These are phyloP conservation scores for Chrysosporium queenslandicum DNA, from an alignment of 2,329 filamentous ascomycete species.

Conservation along the genomic window DNA sequence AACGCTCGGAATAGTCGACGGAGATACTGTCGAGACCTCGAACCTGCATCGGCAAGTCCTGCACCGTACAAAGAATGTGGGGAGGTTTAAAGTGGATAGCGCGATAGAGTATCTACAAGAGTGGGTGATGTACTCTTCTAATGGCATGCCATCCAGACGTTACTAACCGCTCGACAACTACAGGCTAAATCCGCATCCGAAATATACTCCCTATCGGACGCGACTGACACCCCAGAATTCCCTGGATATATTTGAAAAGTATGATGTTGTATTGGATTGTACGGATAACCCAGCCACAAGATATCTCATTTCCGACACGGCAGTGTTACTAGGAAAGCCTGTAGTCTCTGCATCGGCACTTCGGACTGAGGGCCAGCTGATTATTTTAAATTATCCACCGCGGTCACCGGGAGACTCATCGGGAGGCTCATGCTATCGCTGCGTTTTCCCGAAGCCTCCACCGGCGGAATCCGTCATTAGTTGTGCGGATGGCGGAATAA, in stretches of 20 bases:
- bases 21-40: slow-evolving; percentile 74
- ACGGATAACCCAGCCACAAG: slow-evolving; percentile 87
- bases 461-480: slow-evolving; percentile 71
- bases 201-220: slow-evolving; percentile 51
- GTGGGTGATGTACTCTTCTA: slow-evolving; percentile 33
- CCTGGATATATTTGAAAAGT: slow-evolving; percentile 53
- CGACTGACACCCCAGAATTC: slow-evolving; percentile 63
- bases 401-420: slow-evolving; percentile 45
- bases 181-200: slow-evolving; percentile 63
- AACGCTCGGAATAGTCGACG: slow-evolving; percentile 73
- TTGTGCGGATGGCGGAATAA: slow-evolving; percentile 84
- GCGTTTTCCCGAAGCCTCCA: slow-evolving; percentile 79
- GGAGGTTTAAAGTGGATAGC: slow-evolving; percentile 71
- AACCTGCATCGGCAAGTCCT: slow-evolving; percentile 90
- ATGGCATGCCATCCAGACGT: slow-evolving; percentile 9
- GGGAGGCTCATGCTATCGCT: slow-evolving; percentile 84
- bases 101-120: slow-evolving; percentile 50
- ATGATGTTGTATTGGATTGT: slow-evolving; percentile 85
- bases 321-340: slow-evolving; percentile 66
- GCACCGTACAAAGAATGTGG: slow-evolving; percentile 61
- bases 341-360: slow-evolving; percentile 85
- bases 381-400: slow-evolving; percentile 75
- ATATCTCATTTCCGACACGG: slow-evolving; percentile 85
- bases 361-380: slow-evolving; percentile 78
- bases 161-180: background rate